These are phyloP conservation scores for Fennellomyces sp. DNA, from an alignment of 371 early-diverging fungal genomes.

Conservation along the genomic window DNA sequence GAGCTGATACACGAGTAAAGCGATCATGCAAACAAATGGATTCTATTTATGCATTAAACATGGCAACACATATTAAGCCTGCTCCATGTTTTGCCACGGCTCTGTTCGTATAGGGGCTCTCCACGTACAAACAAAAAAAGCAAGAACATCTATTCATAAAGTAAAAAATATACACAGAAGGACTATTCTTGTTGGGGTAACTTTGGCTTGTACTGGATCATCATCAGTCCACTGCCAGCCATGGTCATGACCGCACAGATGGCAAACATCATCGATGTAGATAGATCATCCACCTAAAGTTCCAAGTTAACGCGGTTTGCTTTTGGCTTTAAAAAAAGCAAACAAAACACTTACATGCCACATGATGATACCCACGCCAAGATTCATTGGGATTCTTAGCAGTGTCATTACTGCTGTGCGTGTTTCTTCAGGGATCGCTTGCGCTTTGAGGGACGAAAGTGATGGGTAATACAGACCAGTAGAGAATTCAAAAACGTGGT, in stretches of 20 bases:
- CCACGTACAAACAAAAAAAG: background rate
- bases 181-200: constrained; percentile 1
- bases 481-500: constrained; percentile 66
- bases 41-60: background rate
- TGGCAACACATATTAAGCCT: background rate
- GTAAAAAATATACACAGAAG: background rate
- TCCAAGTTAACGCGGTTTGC: background rate
- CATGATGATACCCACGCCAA: constrained; percentile 72
- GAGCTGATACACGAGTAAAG: background rate
- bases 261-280: constrained; percentile 42
- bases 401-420: constrained; percentile 78
- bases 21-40: constrained; percentile 1
- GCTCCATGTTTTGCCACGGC: background rate
- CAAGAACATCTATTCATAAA: background rate
- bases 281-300: constrained; percentile 28
- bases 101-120: too few species aligned
- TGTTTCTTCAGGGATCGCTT: constrained; percentile 73
- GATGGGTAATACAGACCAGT: constrained; percentile 82
- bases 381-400: constrained; percentile 78
- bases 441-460: constrained; percentile 67
- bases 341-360: constrained; percentile 48
- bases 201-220: background rate
- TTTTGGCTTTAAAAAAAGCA: background rate
- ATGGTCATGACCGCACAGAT: constrained; percentile 42
- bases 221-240: background rate